Conservation (phyloP, 805 yeast genomes). For the Lipomyces mesembrius region DNA sequence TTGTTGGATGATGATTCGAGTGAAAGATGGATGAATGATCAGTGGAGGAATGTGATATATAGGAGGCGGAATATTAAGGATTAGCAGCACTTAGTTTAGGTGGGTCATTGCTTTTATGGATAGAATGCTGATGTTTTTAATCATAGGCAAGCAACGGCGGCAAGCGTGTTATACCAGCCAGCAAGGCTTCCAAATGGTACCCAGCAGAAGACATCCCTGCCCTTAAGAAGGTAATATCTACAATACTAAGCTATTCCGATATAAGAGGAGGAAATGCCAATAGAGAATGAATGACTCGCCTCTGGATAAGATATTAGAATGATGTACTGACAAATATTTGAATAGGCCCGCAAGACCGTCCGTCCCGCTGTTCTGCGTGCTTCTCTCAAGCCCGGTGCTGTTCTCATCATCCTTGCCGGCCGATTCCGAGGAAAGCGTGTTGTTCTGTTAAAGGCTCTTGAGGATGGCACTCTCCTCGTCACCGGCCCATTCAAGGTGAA, state of each 20-base stretch:
- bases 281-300: neutral
- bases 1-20: neutral
- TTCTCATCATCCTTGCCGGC: constrained; percentile 95
- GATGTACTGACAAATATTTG: constrained; percentile 27
- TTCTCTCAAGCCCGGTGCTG: constrained; percentile 97
- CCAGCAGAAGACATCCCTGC: constrained; percentile 89
- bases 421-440: constrained; percentile 99
- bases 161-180: constrained; percentile 45
- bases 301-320: neutral
- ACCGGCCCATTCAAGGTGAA: constrained; percentile 99
- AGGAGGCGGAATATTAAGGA: neutral
- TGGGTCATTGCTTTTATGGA: neutral
- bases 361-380: constrained; percentile 96
- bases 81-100: neutral
- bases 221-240: constrained; percentile 60
- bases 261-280: neutral
- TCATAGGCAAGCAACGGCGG: constrained; percentile 47
- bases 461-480: constrained; percentile 96
- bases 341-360: constrained; percentile 73
- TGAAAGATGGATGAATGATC: neutral
- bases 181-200: constrained; percentile 87
- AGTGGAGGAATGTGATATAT: neutral
- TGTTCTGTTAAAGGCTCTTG: constrained; percentile 93
- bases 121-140: neutral
- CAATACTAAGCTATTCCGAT: neutral